These are phyloP conservation scores for Geotrichum phurueaensis DNA, from an alignment of 1,139 yeast genomes.

Conservation along the genomic window DNA sequence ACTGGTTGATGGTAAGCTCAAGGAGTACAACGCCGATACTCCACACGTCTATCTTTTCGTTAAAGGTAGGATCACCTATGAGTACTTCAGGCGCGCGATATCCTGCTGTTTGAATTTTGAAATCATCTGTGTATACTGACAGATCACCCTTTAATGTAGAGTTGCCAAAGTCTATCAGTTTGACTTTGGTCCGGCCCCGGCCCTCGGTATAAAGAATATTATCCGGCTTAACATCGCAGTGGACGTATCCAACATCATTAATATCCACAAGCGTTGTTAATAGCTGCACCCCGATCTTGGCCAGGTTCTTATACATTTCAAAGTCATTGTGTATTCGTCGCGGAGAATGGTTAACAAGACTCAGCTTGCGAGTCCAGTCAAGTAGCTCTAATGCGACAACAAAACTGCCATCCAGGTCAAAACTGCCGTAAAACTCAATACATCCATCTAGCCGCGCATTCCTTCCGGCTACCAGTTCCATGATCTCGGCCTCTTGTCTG, in stretches of 20 bases:
- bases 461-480: slow-evolving; percentile 11
- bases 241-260: slow-evolving; percentile 54
- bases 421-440: slow-evolving; percentile 19
- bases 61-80: slow-evolving; percentile 26
- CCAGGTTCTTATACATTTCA: slow-evolving; percentile 18
- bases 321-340: not conserved
- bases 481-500: slow-evolving; percentile 20
- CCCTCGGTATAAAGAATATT: slow-evolving; percentile 46
- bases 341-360: slow-evolving; percentile 7
- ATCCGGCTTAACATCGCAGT: slow-evolving; percentile 82
- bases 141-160: slow-evolving; percentile 20
- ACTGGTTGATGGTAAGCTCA: slow-evolving; percentile 23
- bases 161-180: slow-evolving; percentile 28
- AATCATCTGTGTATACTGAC: slow-evolving; percentile 23
- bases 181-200: slow-evolving; percentile 18
- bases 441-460: slow-evolving; percentile 2
- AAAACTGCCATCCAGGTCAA: slow-evolving; percentile 19
- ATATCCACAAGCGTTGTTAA: slow-evolving; percentile 24
- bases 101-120: slow-evolving; percentile 26
- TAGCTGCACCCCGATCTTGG: slow-evolving; percentile 26
- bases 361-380: slow-evolving; percentile 20
- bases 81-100: slow-evolving; percentile 31
- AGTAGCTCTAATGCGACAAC: slow-evolving; percentile 21
- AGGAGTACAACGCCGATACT: slow-evolving; percentile 27
- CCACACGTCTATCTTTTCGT: slow-evolving; percentile 27